A percentile compares a stretch with the other conserved stretches of the same genome.
Conservation (phyloP, 2,329 filamentous ascomycete genomes). For the Pseudogymnoascus sp. region DNA sequence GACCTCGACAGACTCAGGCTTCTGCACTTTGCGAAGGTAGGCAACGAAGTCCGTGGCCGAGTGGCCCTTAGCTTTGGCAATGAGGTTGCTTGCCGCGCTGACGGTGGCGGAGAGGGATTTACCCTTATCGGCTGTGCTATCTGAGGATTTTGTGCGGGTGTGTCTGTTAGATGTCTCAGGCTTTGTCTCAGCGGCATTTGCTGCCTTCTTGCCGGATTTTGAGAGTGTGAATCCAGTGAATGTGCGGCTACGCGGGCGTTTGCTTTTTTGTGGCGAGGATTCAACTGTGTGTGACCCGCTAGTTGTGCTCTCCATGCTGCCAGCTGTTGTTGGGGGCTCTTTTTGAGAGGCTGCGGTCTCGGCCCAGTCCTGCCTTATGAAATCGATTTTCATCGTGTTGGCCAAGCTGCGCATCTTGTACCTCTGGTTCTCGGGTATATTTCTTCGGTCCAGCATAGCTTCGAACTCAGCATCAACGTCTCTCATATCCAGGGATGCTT, state of each 20-base stretch:
- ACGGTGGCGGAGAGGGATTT: conserved; percentile 48
- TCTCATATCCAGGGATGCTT: conserved; percentile 39
- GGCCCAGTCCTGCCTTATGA: conserved; percentile 82
- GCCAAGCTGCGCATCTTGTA: conserved; percentile 91
- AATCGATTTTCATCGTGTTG: conserved; percentile 87
- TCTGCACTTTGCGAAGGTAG: conserved; percentile 74
- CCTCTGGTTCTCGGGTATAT: conserved; percentile 88
- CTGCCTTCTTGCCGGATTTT: conserved; percentile 62
- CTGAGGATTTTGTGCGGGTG: conserved; percentile 65
- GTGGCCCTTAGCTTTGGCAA: conserved; percentile 66
- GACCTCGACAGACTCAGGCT: conserved; percentile 82
- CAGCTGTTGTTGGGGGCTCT: conserved; percentile 19
- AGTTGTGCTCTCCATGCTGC: conserved; percentile 39
- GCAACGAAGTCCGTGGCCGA: conserved; percentile 76
- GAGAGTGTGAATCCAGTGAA: conserved; percentile 64
- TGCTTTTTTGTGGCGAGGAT: conserved; percentile 40
- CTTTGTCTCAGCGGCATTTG: conserved; percentile 34
- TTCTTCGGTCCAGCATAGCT: conserved; percentile 70
- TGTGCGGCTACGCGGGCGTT: conserved; percentile 62
- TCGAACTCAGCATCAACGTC: conserved; percentile 54
- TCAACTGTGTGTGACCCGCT: conserved; percentile 33
- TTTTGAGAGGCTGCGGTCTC: conserved; percentile 52
- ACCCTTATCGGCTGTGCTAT: conserved; percentile 59
- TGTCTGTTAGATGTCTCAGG: conserved; percentile 58
- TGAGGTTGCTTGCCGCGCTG: conserved; percentile 49